Percentiles rank a stretch among this genome's conserved stretches.
Conservation (phyloP, 176 grass and related monocot species). For the Aechmea fasciata region DNA sequence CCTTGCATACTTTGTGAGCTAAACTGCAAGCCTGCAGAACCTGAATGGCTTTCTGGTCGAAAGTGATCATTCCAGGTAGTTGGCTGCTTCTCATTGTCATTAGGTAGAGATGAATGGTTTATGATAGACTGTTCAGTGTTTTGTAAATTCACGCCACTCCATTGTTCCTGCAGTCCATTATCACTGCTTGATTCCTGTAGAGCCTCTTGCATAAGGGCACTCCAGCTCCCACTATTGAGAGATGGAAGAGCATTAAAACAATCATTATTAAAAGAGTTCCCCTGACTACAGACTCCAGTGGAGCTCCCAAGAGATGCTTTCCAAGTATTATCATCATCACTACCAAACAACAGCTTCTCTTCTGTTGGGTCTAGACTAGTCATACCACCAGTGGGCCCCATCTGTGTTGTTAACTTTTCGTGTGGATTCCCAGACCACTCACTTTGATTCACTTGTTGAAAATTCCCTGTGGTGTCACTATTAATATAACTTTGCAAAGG, state of each 20-base stretch:
- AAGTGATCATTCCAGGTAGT: conserved; percentile 1
- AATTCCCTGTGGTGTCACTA: conserved; percentile 8
- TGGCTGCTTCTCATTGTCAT: conserved; percentile 9
- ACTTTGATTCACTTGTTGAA: conserved; percentile 16
- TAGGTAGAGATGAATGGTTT: neutral
- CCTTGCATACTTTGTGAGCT: neutral
- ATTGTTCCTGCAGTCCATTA: conserved; percentile 34
- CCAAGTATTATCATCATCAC: conserved; percentile 23
- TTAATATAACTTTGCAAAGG: conserved; percentile 5
- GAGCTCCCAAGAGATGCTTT: conserved; percentile 11
- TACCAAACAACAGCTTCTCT: conserved; percentile 38
- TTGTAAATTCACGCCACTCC: conserved; percentile 26
- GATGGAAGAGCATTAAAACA: conserved; percentile 22
- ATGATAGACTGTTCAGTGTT: conserved; percentile 19
- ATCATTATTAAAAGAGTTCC: conserved; percentile 14
- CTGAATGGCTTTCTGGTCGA: neutral
- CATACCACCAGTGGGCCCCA: conserved; percentile 2
- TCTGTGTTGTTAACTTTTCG: conserved; percentile 10
- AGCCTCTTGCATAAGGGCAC: conserved; percentile 49
- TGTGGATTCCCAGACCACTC: conserved; percentile 12
- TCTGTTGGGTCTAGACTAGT: conserved; percentile 38
- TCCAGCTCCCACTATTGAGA: conserved; percentile 39
- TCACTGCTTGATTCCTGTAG: conserved; percentile 33
- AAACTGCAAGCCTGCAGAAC: conserved; percentile 1
- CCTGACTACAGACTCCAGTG: conserved; percentile 16